Evolutionary conservation across 2,329 filamentous ascomycete genomes (phyloP).

Genomic region (Didymella pomorum): DNA sequence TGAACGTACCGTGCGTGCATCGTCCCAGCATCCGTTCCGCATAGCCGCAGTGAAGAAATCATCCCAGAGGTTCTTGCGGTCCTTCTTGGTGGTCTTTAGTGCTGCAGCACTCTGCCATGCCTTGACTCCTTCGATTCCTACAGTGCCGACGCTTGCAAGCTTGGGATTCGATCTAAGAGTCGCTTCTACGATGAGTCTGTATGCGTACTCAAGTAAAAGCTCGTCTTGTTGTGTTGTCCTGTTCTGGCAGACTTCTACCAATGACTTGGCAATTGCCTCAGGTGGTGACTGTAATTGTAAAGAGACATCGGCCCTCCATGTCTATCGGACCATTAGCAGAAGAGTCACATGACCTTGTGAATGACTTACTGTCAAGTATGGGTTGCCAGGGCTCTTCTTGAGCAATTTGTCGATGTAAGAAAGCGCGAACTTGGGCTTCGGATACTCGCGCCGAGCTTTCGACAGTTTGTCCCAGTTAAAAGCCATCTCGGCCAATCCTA

Average conservation of each 20-base stretch:
- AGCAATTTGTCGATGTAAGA: conserved; percentile 44
- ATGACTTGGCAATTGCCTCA: conserved; percentile 19
- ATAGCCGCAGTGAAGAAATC: conserved; percentile 39
- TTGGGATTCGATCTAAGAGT: conserved; percentile 19
- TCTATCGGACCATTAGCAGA: conserved; percentile 25
- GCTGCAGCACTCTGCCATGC: conserved; percentile 44
- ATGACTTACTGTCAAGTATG: conserved; percentile 43
- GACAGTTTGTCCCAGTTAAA: conserved; percentile 47
- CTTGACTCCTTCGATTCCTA: conserved; percentile 33
- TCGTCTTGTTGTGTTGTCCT: conserved; percentile 37
- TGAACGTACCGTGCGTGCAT: conserved; percentile 42
- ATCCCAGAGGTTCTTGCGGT: conserved; percentile 40
- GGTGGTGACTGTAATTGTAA: conserved; percentile 28
- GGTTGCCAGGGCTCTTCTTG: conserved; percentile 48
- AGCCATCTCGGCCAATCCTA: conserved; percentile 35
- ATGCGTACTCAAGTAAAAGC: conserved; percentile 40
- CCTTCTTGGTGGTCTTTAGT: conserved; percentile 30
- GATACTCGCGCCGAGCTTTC: conserved; percentile 43
- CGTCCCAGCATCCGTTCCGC: conserved; percentile 46
- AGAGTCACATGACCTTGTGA: conserved; percentile 1
- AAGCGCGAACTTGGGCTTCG: conserved; percentile 47
- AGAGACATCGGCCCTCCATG: conserved; percentile 44
- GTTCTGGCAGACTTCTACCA: conserved; percentile 31
- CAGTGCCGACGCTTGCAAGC: conserved; percentile 19
- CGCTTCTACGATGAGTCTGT: conserved; percentile 34